phyloP scores from a whole-genome alignment of 148 eudicot genomes.

The Pouteria glomerata region DNA sequence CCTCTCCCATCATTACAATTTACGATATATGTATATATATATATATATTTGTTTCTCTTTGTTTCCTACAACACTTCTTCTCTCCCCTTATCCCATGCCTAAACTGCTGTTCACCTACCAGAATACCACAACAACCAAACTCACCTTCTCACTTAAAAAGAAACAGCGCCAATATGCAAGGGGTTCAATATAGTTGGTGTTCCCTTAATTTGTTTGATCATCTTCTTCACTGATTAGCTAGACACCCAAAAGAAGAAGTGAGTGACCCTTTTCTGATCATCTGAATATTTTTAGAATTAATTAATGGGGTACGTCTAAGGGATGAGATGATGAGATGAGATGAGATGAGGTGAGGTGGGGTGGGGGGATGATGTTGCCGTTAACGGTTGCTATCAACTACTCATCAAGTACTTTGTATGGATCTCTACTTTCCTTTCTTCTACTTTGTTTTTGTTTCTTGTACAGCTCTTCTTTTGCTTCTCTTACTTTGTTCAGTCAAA shows the following conservation, averaged over 20 bases:
- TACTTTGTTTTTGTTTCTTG: slow-evolving; percentile 16
- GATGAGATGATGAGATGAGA: background rate
- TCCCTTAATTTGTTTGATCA: background rate
- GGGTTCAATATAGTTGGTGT: background rate
- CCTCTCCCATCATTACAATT: slow-evolving; percentile 12
- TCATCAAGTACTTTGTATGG: slow-evolving; percentile 25
- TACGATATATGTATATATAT: background rate
- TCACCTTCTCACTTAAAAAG: background rate
- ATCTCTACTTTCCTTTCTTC: slow-evolving; percentile 15
- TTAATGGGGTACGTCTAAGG: too few relatives aligned
- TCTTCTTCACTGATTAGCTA: too few relatives aligned
- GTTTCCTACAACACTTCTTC: background rate
- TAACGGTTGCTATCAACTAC: slow-evolving; percentile 16
- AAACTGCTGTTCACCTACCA: slow-evolving; percentile 72
- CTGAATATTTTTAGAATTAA: too few relatives aligned
- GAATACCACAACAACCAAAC: slow-evolving; percentile 16
- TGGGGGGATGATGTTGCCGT: slow-evolving; percentile 12
- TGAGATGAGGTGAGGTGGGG: background rate
- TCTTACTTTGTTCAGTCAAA: slow-evolving; percentile 14
- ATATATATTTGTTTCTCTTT: background rate
- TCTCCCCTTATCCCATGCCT: slow-evolving; percentile 53
- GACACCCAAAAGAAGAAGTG: background rate
- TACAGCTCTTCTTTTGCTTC: slow-evolving; percentile 13
- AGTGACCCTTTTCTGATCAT: background rate
- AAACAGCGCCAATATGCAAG: background rate